phyloP scores from a whole-genome alignment of 2,329 filamentous ascomycete genomes.

The Colletotrichum salicis region DNA sequence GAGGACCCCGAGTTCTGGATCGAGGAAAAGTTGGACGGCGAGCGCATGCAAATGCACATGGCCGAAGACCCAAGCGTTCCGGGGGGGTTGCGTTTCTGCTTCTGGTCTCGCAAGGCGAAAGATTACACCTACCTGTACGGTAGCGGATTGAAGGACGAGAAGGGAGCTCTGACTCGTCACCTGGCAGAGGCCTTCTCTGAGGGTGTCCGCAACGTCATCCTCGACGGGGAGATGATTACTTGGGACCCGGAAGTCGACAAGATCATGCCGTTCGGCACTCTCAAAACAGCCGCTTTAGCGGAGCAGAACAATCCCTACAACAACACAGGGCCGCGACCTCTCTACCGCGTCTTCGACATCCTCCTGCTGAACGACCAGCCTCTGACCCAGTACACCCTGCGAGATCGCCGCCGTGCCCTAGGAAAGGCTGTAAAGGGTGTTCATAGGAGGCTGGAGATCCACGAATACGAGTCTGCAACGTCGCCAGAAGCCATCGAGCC shows the following conservation, averaged over 20 bases:
- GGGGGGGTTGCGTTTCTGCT: slow-evolving; percentile 80
- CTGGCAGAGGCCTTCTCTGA: slow-evolving; percentile 80
- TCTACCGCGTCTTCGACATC: slow-evolving; percentile 92
- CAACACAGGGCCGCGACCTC: slow-evolving; percentile 73
- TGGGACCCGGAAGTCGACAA: slow-evolving; percentile 91
- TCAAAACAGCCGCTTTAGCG: slow-evolving; percentile 88
- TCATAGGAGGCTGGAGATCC: slow-evolving; percentile 83
- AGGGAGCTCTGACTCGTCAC: slow-evolving; percentile 82
- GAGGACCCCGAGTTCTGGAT: slow-evolving; percentile 90
- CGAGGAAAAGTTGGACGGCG: slow-evolving; percentile 96
- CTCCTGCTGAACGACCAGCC: slow-evolving; percentile 85
- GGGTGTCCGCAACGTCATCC: slow-evolving; percentile 84
- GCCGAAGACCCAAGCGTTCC: slow-evolving; percentile 72
- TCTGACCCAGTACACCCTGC: slow-evolving; percentile 83
- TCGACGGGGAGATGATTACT: slow-evolving; percentile 98
- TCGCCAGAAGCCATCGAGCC: slow-evolving; percentile 80
- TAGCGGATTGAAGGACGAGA: slow-evolving; percentile 76
- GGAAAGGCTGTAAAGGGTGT: slow-evolving; percentile 76
- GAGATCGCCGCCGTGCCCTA: slow-evolving; percentile 81
- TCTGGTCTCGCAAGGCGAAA: slow-evolving; percentile 96
- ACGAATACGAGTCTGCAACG: slow-evolving; percentile 74
- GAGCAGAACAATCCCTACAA: slow-evolving; percentile 80
- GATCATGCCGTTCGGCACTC: slow-evolving; percentile 87
- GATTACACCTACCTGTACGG: slow-evolving; percentile 97
- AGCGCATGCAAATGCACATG: slow-evolving; percentile 98